Base-by-base conservation (phyloP, 2,329 filamentous ascomycete genomes). In the Ambrosiella xylebori region DNA sequence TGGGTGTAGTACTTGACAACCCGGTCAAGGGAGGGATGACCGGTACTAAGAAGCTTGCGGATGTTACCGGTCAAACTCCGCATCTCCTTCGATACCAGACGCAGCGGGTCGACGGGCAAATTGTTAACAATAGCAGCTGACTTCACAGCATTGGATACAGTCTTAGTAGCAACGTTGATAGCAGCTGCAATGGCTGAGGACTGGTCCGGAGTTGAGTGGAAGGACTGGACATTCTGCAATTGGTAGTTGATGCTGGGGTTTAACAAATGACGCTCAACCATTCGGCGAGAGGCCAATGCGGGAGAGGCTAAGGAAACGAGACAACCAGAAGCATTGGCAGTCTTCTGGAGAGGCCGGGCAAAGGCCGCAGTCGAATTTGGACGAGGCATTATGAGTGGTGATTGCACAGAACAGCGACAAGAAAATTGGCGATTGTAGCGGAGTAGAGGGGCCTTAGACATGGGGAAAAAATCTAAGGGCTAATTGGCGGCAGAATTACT, bases 1-100 rank as follows among this genome's bases (percentile, higher is more conserved):
- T 91, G 86, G 19, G 93, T 95, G 70, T 98, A 98, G 76, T 98
- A 98, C 72, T 98, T 98, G 56, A 93, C 89, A 36, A 90, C 91
- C 47, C 88, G 90, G 68, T 97, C 93, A 61, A 98, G 79, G 51
- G 90, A 89, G 0, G 93, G 93, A 68, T 98, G 91, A 5, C 91
- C 91, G 0, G 90, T 96, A 5, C 91, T 91, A 13, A 97, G 75
- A n/a, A 97, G 76, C 67, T 94, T 86, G 61, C 88, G 80, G 70
- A 97, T 95, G 66, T 97, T 95, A 57, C 89, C 89, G 9, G 87
- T 95, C 66, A 97, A 73, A 65, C 90, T 94, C 71, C 95, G 93
- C 83, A 98, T 88, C 75, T 97, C 91, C 72, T 95, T 94, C 62
- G 88, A 91, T 39, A 97, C 90, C 39, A 88, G 85, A 62, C 87